Evolutionary conservation across 2,329 filamentous ascomycete species (phyloP).

Genomic region (Atkinsonella texensis): DNA sequence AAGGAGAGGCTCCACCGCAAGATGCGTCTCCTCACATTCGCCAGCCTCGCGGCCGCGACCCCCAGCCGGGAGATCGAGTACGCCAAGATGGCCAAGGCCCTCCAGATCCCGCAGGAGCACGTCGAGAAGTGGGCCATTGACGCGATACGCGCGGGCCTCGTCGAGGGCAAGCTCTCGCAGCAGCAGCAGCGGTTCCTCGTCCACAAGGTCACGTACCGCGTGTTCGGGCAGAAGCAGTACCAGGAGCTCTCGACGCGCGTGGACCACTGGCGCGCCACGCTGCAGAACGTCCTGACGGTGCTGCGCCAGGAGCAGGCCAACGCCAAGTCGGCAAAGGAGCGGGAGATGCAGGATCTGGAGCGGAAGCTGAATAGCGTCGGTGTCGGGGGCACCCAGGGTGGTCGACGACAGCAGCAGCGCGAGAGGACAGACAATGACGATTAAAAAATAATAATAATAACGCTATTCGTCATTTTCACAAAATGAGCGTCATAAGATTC

Average conservation of each 20-base stretch:
- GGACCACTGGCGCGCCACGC: conserved; percentile 79
- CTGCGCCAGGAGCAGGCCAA: conserved; percentile 72
- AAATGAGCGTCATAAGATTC: too few relatives aligned
- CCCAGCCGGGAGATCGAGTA: conserved; percentile 84
- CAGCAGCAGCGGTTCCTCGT: conserved; percentile 87
- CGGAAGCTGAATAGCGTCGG: conserved; percentile 44
- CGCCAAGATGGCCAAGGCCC: conserved; percentile 66
- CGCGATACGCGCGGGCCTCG: conserved; percentile 86
- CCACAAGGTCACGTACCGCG: conserved; percentile 90
- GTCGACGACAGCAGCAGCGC: conserved; percentile 25
- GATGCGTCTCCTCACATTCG: conserved; percentile 90
- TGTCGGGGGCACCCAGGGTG: conserved; percentile 18
- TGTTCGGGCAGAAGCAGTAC: conserved; percentile 98
- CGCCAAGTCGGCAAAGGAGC: conserved; percentile 65
- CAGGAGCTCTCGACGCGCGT: conserved; percentile 81
- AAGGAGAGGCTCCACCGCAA: conserved; percentile 73
- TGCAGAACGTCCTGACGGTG: conserved; percentile 66
- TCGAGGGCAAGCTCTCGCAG: conserved; percentile 94
- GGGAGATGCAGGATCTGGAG: conserved; percentile 60
- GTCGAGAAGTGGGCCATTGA: conserved; percentile 99
- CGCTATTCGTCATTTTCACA: too few relatives aligned
- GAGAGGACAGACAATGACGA: conserved; percentile 46
- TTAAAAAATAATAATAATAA: too few relatives aligned
- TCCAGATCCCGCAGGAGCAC: conserved; percentile 71
- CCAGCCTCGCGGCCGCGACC: conserved; percentile 73